These are phyloP conservation scores for Pleurotus platypus DNA, from an alignment of 768 basidiomycete genomes.

Conservation along the genomic window DNA sequence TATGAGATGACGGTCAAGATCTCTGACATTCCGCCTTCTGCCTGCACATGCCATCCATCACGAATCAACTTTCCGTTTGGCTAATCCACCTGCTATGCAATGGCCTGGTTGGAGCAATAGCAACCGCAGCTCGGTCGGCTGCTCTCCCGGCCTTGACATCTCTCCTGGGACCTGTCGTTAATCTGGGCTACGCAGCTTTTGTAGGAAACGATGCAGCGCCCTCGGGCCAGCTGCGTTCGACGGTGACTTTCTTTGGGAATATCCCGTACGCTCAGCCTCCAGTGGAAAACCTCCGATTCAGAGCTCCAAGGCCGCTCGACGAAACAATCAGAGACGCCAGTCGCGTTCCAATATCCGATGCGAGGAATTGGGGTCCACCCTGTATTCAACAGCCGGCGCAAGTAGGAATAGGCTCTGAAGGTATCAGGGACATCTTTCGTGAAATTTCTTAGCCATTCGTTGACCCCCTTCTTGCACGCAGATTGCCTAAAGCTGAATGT, in stretches of 20 bases:
- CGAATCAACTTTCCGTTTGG: too few species aligned
- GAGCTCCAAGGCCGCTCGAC: slow-evolving; percentile 33
- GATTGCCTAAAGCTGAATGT: slow-evolving; percentile 40
- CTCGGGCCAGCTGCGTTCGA: slow-evolving; percentile 25
- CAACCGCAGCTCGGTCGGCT: neutral
- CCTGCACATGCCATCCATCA: too few species aligned
- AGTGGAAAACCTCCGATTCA: slow-evolving; percentile 33
- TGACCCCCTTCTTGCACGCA: slow-evolving; percentile 9
- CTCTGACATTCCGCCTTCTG: too few species aligned
- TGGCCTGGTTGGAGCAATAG: too few species aligned
- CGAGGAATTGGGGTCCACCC: slow-evolving; percentile 39
- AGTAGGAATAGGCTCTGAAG: slow-evolving; percentile 19
- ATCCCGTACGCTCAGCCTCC: slow-evolving; percentile 42
- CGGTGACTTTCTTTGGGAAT: slow-evolving; percentile 39
- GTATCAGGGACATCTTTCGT: neutral
- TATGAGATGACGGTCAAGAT: too few species aligned
- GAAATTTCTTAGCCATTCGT: neutral
- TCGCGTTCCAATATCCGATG: slow-evolving; percentile 29
- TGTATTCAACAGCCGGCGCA: slow-evolving; percentile 45
- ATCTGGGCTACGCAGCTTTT: slow-evolving; percentile 35
- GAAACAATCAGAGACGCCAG: slow-evolving; percentile 15
- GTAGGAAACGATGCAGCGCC: slow-evolving; percentile 38
- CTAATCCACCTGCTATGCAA: too few species aligned
- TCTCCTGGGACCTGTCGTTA: slow-evolving; percentile 32
- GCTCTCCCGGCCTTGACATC: slow-evolving; percentile 10